These are phyloP conservation scores for Neoscytalidium dimidiatum DNA, from an alignment of 2,329 filamentous ascomycete species.

Conservation along the genomic window DNA sequence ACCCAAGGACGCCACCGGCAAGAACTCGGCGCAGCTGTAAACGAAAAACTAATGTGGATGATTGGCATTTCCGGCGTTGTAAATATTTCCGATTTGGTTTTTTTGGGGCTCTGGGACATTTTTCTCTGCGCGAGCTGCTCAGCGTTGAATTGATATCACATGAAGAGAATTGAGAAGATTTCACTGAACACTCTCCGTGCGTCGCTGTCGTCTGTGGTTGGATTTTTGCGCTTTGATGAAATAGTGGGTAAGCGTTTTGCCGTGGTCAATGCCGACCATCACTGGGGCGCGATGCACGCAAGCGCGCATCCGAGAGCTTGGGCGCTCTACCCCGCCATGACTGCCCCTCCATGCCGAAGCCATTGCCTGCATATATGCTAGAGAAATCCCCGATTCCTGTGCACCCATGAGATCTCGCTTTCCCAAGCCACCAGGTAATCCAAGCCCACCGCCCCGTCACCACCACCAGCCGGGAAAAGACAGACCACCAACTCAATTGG, in stretches of 20 bases:
- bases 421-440: not conserved
- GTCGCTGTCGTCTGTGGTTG: not conserved
- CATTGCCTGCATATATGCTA: not conserved
- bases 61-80: conserved; percentile 15
- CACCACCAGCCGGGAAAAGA: no score
- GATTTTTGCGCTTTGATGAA: not conserved
- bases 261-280: not conserved
- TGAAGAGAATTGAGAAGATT: not conserved
- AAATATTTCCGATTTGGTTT: conserved; percentile 1
- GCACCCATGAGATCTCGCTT: not conserved
- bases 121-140: not conserved
- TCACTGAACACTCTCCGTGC: not conserved
- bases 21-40: not conserved
- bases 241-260: conserved; percentile 8
- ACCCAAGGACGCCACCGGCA: conserved; percentile 32
- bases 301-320: not conserved
- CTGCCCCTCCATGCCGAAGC: not conserved
- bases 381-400: not conserved
- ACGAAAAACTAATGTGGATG: not conserved
- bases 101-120: not conserved
- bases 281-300: not conserved
- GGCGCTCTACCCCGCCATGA: not conserved
- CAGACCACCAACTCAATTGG: not conserved
- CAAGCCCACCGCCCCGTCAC: not conserved
- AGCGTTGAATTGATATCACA: conserved; percentile 11